Conservation (phyloP, 2,329 filamentous ascomycete genomes). For the Colletotrichum plurivorum region DNA sequence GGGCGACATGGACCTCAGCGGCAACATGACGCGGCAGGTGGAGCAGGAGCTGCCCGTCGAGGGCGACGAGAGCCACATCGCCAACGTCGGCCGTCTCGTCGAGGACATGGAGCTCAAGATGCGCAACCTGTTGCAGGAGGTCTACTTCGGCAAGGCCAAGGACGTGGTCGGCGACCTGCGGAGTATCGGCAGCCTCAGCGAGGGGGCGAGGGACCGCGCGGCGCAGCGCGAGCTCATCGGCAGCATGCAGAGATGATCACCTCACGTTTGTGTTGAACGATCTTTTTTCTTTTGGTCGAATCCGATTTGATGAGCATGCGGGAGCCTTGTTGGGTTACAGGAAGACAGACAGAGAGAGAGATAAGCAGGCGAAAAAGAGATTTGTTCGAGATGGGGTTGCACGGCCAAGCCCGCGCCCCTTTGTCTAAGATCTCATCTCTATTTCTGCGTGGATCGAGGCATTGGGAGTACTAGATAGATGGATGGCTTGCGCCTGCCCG, state of each 20-base stretch:
- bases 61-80: conserved; percentile 92
- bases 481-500: conserved; percentile 6
- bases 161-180: conserved; percentile 96
- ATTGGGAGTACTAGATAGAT: conserved; percentile 18
- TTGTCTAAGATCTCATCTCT: conserved; percentile 23
- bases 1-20: conserved; percentile 91
- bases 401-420: conserved; percentile 1
- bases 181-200: conserved; percentile 87
- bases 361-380: conserved; percentile 7
- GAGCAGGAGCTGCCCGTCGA: conserved; percentile 93
- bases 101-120: conserved; percentile 99
- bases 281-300: too few relatives aligned
- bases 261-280: too few relatives aligned
- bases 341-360: not conserved
- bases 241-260: conserved; percentile 65
- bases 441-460: conserved; percentile 5
- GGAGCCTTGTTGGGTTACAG: not conserved
- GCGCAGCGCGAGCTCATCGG: conserved; percentile 91
- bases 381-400: conserved; percentile 30
- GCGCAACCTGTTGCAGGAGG: conserved; percentile 97
- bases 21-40: conserved; percentile 98
- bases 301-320: not conserved
- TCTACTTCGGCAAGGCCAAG: conserved; percentile 99
- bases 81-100: conserved; percentile 92
- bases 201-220: conserved; percentile 86